Evolutionary conservation across 2,329 filamentous ascomycete genomes (phyloP).

Genomic region (Nigrospora oryzae): DNA sequence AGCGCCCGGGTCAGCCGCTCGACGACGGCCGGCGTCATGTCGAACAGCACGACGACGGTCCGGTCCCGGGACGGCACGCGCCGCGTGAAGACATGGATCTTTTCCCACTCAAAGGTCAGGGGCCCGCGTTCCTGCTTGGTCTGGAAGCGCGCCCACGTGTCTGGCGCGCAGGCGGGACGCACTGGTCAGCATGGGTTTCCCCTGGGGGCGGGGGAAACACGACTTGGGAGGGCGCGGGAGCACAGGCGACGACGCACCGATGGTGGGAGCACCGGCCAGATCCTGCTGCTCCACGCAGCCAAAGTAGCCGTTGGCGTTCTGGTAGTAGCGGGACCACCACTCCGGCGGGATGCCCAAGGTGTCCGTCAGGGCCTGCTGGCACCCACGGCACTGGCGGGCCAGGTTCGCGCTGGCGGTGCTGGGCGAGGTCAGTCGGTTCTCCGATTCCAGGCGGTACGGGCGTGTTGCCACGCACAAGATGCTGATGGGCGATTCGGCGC

Average conservation of each 20-base stretch:
- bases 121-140: conserved; percentile 15
- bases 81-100: conserved; percentile 22
- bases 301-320: conserved; percentile 29
- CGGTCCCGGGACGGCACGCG: conserved; percentile 13
- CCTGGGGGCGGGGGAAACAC: not conserved
- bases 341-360: conserved; percentile 18
- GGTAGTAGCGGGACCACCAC: conserved; percentile 26
- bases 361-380: conserved; percentile 13
- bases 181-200: not conserved
- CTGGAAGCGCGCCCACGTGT: conserved; percentile 22
- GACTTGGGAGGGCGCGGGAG: too few species aligned
- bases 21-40: conserved; percentile 6
- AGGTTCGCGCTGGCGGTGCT: conserved; percentile 22
- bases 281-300: conserved; percentile 17
- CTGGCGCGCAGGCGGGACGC: conserved; percentile 9
- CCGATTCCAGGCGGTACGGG: not conserved
- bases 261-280: conserved; percentile 3
- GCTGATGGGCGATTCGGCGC: too few species aligned
- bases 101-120: conserved; percentile 22
- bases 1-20: conserved; percentile 3
- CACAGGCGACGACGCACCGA: conserved; percentile 9
- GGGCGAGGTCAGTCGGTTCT: conserved; percentile 1
- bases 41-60: conserved; percentile 22
- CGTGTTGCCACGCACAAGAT: too few species aligned
- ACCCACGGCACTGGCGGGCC: conserved; percentile 18